These are phyloP conservation scores for Corchorus olitorius DNA, from an alignment of 345 rosid genomes.

Conservation along the genomic window DNA sequence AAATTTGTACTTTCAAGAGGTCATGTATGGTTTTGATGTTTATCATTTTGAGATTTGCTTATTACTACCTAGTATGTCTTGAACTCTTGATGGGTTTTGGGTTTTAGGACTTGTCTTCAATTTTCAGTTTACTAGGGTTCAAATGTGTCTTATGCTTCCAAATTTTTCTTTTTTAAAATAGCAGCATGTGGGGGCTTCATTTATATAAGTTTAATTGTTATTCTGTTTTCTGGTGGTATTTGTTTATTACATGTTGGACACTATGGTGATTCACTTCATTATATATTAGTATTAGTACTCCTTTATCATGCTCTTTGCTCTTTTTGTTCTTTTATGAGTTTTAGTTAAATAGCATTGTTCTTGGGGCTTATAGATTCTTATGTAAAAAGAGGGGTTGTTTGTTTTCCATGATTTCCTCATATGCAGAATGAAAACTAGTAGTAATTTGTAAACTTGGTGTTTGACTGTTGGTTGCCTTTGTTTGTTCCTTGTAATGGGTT, in stretches of 20 bases:
- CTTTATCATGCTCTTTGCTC: slow-evolving; percentile 13
- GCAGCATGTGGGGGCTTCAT: slow-evolving; percentile 15
- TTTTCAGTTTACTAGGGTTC: slow-evolving; percentile 13
- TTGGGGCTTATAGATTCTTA: background rate
- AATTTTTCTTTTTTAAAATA: slow-evolving; percentile 13
- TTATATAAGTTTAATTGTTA: background rate
- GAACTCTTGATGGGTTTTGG: background rate
- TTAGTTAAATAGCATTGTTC: background rate
- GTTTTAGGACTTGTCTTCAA: background rate
- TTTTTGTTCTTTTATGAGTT: slow-evolving; percentile 10
- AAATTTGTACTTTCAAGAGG: background rate
- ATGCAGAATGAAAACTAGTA: slow-evolving; percentile 19
- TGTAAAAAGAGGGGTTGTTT: background rate
- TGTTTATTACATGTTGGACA: background rate
- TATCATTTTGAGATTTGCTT: background rate
- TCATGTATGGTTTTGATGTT: background rate
- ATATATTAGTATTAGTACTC: background rate
- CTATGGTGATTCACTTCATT: slow-evolving; percentile 15
- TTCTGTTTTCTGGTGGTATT: slow-evolving; percentile 1
- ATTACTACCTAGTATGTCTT: background rate
- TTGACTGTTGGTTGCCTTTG: background rate
- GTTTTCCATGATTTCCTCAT: background rate
- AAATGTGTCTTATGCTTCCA: background rate
- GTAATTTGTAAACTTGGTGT: background rate
- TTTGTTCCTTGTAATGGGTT: background rate